phyloP scores from a whole-genome alignment of 768 basidiomycete genomes.

The Calocybe gangraenosa region DNA sequence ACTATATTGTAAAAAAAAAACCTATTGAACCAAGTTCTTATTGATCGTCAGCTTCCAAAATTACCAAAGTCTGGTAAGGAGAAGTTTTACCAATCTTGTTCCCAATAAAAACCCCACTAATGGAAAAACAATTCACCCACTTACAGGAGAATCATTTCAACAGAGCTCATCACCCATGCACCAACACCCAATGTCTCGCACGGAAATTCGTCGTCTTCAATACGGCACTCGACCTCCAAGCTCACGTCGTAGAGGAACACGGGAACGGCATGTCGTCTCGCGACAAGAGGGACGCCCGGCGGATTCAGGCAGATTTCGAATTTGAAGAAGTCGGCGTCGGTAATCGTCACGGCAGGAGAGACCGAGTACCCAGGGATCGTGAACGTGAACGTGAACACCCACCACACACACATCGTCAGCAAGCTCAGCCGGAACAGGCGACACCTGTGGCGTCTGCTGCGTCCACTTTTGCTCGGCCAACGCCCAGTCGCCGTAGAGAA shows the following conservation, averaged over 20 bases:
- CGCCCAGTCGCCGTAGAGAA: constrained; percentile 48
- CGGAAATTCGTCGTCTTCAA: constrained; percentile 96
- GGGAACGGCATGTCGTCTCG: constrained; percentile 67
- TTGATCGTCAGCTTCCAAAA: constrained; percentile 61
- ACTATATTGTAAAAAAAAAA: no score
- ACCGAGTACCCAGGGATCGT: constrained; percentile 37
- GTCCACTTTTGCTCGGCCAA: constrained; percentile 8
- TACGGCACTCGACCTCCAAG: constrained; percentile 82
- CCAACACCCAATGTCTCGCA: constrained; percentile 65
- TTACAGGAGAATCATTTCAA: constrained; percentile 72
- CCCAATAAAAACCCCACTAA: background rate
- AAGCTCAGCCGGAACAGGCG: constrained; percentile 10
- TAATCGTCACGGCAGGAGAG: constrained; percentile 37
- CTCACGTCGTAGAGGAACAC: constrained; percentile 85
- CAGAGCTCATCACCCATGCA: constrained; percentile 74
- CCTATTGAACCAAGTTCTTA: background rate
- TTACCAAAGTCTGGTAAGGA: constrained; percentile 67
- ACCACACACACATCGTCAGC: constrained; percentile 8
- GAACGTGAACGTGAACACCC: constrained; percentile 30
- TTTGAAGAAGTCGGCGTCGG: constrained; percentile 42
- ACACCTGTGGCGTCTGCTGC: constrained; percentile 12
- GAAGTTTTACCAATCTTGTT: background rate
- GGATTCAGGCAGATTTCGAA: constrained; percentile 70
- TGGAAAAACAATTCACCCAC: constrained; percentile 2
- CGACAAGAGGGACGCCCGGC: constrained; percentile 63